Conservation (phyloP, 257 asterid species). For the Ilex aquifolium region DNA sequence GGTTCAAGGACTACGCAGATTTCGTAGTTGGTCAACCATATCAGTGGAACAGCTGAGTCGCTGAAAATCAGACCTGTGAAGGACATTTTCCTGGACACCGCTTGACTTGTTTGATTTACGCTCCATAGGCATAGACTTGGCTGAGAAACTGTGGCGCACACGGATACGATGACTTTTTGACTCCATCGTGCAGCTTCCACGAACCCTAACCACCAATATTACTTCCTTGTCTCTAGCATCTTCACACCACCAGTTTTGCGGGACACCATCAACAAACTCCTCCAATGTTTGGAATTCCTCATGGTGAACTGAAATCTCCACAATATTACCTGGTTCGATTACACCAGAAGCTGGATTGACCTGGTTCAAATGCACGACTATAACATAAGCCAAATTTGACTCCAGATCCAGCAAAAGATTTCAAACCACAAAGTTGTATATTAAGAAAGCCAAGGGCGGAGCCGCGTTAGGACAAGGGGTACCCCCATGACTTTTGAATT, state of each 20-base stretch:
- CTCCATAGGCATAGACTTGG: constrained; percentile 48
- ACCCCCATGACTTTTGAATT: too few relatives aligned
- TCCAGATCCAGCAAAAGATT: too few relatives aligned
- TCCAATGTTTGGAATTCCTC: constrained; percentile 78
- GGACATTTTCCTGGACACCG: constrained; percentile 45
- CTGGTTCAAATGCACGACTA: constrained; percentile 26
- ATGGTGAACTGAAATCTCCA: constrained; percentile 65
- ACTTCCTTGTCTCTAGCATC: constrained; percentile 93
- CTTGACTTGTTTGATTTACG: constrained; percentile 22
- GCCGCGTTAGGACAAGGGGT: too few relatives aligned
- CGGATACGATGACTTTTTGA: constrained; percentile 63
- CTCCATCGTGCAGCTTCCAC: constrained; percentile 59
- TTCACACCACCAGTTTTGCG: constrained; percentile 88
- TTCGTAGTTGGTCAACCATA: constrained; percentile 58
- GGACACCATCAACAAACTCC: constrained; percentile 85
- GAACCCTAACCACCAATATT: constrained; percentile 44
- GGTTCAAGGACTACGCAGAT: constrained; percentile 58
- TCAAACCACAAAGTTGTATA: too few relatives aligned
- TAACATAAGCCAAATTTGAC: too few relatives aligned
- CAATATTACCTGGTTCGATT: constrained; percentile 57
- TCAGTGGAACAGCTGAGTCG: constrained; percentile 49
- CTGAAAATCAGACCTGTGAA: constrained; percentile 61
- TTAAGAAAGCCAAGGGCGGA: too few relatives aligned
- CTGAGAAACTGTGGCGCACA: constrained; percentile 67
- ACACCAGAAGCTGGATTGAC: constrained; percentile 79